phyloP scores from a whole-genome alignment of 495 filamentous ascomycete species.

The Hypoxylon intermedium region DNA sequence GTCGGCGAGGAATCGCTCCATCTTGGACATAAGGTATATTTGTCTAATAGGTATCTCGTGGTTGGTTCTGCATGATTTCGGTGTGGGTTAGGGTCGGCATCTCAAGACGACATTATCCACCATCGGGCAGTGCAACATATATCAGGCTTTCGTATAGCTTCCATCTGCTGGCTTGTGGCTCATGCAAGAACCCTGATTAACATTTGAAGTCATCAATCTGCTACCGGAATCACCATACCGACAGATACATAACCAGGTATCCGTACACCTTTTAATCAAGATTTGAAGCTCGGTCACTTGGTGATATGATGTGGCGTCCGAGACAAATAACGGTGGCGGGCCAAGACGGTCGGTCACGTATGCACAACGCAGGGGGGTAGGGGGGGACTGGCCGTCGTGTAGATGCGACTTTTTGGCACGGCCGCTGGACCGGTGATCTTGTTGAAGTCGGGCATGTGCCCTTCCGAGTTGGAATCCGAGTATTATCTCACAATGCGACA shows the following conservation, averaged over 20 bases:
- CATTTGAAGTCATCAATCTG: slow-evolving; percentile 26
- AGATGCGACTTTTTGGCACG: slow-evolving; percentile 15
- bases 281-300: slow-evolving; percentile 5
- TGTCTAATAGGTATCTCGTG: slow-evolving; percentile 1
- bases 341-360: slow-evolving; percentile 17
- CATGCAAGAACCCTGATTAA: slow-evolving; percentile 14
- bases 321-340: slow-evolving; percentile 5
- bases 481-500: slow-evolving; percentile 31
- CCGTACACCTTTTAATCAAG: neutral
- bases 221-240: slow-evolving; percentile 25
- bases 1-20: neutral
- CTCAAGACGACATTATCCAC: slow-evolving; percentile 18
- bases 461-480: slow-evolving; percentile 21
- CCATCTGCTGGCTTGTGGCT: slow-evolving; percentile 10
- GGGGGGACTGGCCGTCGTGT: slow-evolving; percentile 21
- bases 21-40: neutral
- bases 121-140: slow-evolving; percentile 10
- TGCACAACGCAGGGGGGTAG: neutral
- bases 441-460: slow-evolving; percentile 21
- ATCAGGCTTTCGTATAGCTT: slow-evolving; percentile 12
- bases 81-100: slow-evolving; percentile 19
- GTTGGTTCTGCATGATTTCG: slow-evolving; percentile 24
- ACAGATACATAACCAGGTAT: slow-evolving; percentile 12
- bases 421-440: slow-evolving; percentile 25
- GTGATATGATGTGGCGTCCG: slow-evolving; percentile 20